Conservation (phyloP, 1,284 basidiomycete genomes). For the Apiotrichum veenhuisii region DNA sequence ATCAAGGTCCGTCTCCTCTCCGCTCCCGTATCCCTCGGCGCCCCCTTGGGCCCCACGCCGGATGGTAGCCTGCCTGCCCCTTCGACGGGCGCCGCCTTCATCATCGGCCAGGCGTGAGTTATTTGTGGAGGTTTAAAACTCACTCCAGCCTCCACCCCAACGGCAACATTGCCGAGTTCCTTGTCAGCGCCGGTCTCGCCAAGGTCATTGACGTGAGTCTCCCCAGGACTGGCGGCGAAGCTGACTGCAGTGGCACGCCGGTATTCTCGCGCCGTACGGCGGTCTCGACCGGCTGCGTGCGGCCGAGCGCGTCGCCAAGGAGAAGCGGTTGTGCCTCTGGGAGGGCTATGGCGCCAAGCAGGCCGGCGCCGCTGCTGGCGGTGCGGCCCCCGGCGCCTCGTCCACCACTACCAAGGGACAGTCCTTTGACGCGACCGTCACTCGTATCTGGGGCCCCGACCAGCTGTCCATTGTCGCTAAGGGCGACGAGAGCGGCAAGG, state of each 20-base stretch:
- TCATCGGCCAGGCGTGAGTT: conserved; percentile 74
- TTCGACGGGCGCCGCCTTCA: conserved; percentile 65
- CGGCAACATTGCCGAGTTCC: conserved; percentile 88
- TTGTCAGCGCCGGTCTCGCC: conserved; percentile 79
- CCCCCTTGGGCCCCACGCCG: conserved; percentile 62
- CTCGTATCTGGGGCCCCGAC: conserved; percentile 88
- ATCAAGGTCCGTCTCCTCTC: conserved; percentile 86
- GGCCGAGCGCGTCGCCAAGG: conserved; percentile 80
- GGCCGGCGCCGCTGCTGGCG: conserved; percentile 25
- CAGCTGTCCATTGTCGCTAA: conserved; percentile 78
- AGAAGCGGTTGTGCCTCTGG: conserved; percentile 74
- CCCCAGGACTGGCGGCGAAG: neutral
- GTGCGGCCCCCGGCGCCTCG: conserved; percentile 9
- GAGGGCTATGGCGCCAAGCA: conserved; percentile 58
- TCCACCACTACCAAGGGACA: conserved; percentile 50
- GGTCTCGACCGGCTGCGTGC: conserved; percentile 80
- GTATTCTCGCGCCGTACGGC: conserved; percentile 75
- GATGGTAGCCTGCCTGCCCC: conserved; percentile 50
- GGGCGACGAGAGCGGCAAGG: conserved; percentile 59
- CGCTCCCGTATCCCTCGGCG: conserved; percentile 69
- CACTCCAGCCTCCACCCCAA: conserved; percentile 69
- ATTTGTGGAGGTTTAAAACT: neutral
- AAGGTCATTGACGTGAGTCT: conserved; percentile 69
- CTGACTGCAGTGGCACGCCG: conserved; percentile 74
- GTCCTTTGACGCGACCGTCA: conserved; percentile 77